A percentile compares a stretch with the other conserved stretches of the same genome.
phyloP scores from a whole-genome alignment of 352 stramenopile species.

The Pythium phragmiticola region DNA sequence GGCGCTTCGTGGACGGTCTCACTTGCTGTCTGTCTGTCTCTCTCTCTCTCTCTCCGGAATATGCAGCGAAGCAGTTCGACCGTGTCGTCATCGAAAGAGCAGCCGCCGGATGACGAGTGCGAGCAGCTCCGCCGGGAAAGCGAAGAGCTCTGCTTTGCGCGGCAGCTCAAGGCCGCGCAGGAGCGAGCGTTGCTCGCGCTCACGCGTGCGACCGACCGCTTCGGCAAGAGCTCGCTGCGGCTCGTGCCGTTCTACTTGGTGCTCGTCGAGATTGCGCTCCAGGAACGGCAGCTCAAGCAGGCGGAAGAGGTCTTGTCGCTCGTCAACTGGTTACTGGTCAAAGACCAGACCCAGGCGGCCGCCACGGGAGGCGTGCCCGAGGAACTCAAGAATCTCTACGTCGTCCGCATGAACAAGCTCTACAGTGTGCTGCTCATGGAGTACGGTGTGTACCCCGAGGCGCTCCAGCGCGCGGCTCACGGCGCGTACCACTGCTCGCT shows the following conservation, averaged over 20 bases:
- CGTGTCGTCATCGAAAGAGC: background rate
- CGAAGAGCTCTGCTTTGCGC: slow-evolving; percentile 55
- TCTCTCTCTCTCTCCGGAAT: background rate
- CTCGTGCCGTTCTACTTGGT: slow-evolving; percentile 69
- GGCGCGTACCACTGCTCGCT: slow-evolving; percentile 71
- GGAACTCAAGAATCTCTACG: slow-evolving; percentile 60
- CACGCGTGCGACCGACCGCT: slow-evolving; percentile 44
- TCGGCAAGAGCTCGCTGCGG: slow-evolving; percentile 48
- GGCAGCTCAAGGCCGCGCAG: slow-evolving; percentile 45
- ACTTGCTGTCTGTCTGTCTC: background rate
- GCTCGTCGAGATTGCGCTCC: slow-evolving; percentile 60
- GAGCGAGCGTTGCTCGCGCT: slow-evolving; percentile 44
- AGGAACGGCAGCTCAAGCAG: slow-evolving; percentile 58
- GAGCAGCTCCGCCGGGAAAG: slow-evolving; percentile 57
- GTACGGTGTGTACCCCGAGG: slow-evolving; percentile 45
- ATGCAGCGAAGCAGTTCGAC: slow-evolving; percentile 8
- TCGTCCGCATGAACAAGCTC: slow-evolving; percentile 75
- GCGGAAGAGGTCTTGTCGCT: slow-evolving; percentile 65
- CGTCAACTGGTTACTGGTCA: slow-evolving; percentile 73
- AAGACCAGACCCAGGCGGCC: slow-evolving; percentile 28
- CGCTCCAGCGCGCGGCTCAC: slow-evolving; percentile 58
- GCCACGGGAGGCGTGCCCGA: slow-evolving; percentile 30
- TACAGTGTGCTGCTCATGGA: slow-evolving; percentile 62
- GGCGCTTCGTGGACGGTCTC: slow-evolving; percentile 17
- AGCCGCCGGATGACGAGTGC: slow-evolving; percentile 27